phyloP scores from a whole-genome alignment of 2,329 filamentous ascomycete genomes.

The Penicillium palitans region DNA sequence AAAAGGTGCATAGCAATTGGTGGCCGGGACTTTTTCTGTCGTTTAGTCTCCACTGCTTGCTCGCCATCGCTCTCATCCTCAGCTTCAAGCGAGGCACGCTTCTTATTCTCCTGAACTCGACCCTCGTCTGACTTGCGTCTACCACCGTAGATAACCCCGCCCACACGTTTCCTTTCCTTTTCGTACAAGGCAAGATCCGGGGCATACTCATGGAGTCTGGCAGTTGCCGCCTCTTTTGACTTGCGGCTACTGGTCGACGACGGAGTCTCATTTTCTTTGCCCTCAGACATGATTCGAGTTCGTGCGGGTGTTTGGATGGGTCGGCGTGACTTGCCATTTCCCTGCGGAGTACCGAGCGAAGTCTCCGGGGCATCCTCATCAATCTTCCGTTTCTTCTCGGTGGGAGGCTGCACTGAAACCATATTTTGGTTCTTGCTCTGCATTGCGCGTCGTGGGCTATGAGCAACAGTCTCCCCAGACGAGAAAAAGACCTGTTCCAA shows the following conservation, averaged over 20 bases:
- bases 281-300: constrained; percentile 54
- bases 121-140: constrained; percentile 48
- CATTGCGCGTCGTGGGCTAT: constrained; percentile 33
- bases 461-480: constrained; percentile 26
- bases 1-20: constrained; percentile 73
- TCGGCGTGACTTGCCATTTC: constrained; percentile 32
- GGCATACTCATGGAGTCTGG: constrained; percentile 72
- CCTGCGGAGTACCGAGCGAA: constrained; percentile 29
- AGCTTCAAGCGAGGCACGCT: constrained; percentile 48
- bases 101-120: constrained; percentile 39
- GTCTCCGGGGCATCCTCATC: constrained; percentile 20
- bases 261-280: constrained; percentile 83
- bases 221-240: constrained; percentile 82
- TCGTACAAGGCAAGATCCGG: constrained; percentile 87
- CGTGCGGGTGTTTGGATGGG: constrained; percentile 55
- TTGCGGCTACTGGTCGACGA: constrained; percentile 75
- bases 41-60: constrained; percentile 62
- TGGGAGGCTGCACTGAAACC: constrained; percentile 24
- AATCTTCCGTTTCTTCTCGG: constrained; percentile 22
- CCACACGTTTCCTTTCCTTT: constrained; percentile 84
- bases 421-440: constrained; percentile 39
- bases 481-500: constrained; percentile 69
- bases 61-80: constrained; percentile 53
- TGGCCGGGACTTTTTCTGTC: constrained; percentile 61
- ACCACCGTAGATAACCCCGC: constrained; percentile 63